These are phyloP conservation scores for Claviceps citrina DNA, from an alignment of 2,329 filamentous ascomycete species.

Conservation along the genomic window DNA sequence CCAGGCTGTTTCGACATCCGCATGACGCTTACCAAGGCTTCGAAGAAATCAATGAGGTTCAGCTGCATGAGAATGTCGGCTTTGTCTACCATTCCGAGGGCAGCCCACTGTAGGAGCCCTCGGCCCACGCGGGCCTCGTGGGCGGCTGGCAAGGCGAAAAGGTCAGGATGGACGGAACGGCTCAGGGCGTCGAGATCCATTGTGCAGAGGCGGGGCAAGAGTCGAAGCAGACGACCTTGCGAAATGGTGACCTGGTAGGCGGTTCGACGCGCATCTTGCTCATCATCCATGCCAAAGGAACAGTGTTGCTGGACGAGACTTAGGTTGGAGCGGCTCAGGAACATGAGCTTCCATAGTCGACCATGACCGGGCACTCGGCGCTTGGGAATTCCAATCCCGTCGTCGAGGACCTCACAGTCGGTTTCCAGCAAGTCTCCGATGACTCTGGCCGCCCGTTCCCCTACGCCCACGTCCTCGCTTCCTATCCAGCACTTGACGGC, in stretches of 20 bases:
- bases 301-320: constrained; percentile 25
- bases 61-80: constrained; percentile 35
- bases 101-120: constrained; percentile 35
- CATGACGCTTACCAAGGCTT: constrained; percentile 33
- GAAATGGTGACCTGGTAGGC: constrained; percentile 31
- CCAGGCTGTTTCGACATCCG: constrained; percentile 25
- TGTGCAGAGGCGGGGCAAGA: constrained; percentile 34
- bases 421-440: constrained; percentile 39
- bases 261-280: constrained; percentile 11
- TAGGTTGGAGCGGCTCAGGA: constrained; percentile 30
- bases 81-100: constrained; percentile 35
- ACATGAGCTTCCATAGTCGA: constrained; percentile 37
- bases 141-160: constrained; percentile 13
- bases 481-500: constrained; percentile 39
- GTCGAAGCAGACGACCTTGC: constrained; percentile 36
- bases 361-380: constrained; percentile 32
- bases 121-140: constrained; percentile 13
- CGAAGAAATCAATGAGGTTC: constrained; percentile 37
- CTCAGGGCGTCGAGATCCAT: constrained; percentile 29
- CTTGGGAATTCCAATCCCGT: constrained; percentile 17
- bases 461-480: constrained; percentile 37
- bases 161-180: constrained; percentile 20
- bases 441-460: constrained; percentile 34
- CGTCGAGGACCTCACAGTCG: constrained; percentile 30
- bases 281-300: constrained; percentile 15